Evolutionary conservation across 768 basidiomycete genomes (phyloP), one percentile per base, ranked within the genome.

Genomic region (Mycena galericulata): DNA sequence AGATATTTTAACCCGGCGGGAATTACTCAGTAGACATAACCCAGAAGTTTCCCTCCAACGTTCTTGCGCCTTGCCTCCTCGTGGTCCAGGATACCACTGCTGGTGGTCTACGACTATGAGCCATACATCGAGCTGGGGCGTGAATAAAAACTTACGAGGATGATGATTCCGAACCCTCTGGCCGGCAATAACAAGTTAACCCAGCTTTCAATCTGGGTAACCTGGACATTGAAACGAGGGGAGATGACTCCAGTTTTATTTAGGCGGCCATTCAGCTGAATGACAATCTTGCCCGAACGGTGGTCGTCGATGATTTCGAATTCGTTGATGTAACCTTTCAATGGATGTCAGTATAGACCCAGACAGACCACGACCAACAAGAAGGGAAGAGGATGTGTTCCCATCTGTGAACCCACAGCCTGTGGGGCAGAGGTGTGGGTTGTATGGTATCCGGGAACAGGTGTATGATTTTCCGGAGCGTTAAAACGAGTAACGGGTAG

Each of bases 231-330:
- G 89, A 95, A 99, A 61, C 98, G 93, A 47, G 97, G 97, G n/a
- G 97, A 98, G 83, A 98, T 98, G 79, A 99, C 97, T 75, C 97
- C 98, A n/a, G 92, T 93, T 86, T 99, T 99, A 89, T 99, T 99
- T 75, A 99, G 89, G 68, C 96, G 94, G 50, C 98, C 98, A 78
- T 98, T 99, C 65, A 99, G 91, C 84, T 99, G 97, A 75, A 99
- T 89, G 76, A 99, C 97, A 73, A 99, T 95, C 85, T 99, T 99
- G 76, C 96, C 96, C 9, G 95, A 91, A 68, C 97, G 96, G 82
- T 99, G 98, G 85, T 99, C 98, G 77, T 99, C 98, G 79, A 98
- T 92, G 82, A 98, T 94, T 81, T 98, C 97, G 77, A 98, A 98
- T 85, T 98, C 96, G 75, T 96, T 96, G 71, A 99, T 97, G 87